Conservation (phyloP, 2,329 filamentous ascomycete genomes). For the Calonectria naviculata region DNA sequence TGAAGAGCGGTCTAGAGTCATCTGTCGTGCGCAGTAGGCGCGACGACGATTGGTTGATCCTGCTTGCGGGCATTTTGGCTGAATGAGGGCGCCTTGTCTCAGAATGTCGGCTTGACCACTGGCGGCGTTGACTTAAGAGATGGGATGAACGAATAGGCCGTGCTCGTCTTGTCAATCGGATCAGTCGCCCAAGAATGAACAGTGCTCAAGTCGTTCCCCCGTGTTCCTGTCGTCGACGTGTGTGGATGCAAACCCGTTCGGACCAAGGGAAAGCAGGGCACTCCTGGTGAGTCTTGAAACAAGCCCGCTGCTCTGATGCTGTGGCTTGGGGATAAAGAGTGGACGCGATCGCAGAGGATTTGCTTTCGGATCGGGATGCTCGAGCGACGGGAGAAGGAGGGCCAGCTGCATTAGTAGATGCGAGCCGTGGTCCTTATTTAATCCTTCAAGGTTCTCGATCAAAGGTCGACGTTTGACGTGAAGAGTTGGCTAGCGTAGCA, state of each 20-base stretch:
- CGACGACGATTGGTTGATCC: constrained; percentile 82
- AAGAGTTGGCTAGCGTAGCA: background rate
- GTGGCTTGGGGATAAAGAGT: background rate
- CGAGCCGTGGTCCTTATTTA: constrained; percentile 2
- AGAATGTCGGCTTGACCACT: background rate
- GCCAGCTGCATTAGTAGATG: background rate
- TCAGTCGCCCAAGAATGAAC: background rate
- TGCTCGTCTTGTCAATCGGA: background rate
- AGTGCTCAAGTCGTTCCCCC: background rate
- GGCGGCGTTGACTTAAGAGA: background rate
- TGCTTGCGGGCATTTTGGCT: constrained; percentile 1
- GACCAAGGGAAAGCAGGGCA: background rate
- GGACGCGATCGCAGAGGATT: constrained; percentile 5
- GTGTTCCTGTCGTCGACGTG: background rate
- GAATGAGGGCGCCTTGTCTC: background rate
- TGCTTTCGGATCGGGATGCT: background rate
- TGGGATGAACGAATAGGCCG: background rate
- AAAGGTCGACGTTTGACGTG: background rate
- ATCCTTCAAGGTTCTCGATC: background rate
- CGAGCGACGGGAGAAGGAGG: background rate
- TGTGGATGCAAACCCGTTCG: background rate
- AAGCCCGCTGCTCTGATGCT: background rate
- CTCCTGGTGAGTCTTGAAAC: background rate
- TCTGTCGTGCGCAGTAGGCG: constrained; percentile 96
- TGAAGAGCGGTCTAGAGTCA: constrained; percentile 94